Evolutionary conservation across 169 alveolate genomes (phyloP).

Genomic region (Plasmodium ovale): DNA sequence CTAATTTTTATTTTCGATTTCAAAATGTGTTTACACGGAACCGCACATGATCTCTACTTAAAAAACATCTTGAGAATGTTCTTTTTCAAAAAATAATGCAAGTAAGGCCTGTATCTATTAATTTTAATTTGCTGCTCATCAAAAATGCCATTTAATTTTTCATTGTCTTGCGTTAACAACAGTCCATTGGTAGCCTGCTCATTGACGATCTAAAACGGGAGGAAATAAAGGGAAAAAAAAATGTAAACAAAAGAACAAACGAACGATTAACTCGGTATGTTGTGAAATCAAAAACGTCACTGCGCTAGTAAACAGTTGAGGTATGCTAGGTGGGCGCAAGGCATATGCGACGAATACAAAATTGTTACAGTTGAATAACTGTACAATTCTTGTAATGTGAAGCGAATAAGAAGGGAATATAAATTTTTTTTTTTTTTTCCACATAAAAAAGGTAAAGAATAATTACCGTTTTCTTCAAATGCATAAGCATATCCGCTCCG

Average conservation of each 20-base stretch:
- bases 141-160: conserved; percentile 71
- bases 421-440: neutral
- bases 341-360: no score
- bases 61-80: conserved; percentile 42
- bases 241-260: conserved; percentile 2
- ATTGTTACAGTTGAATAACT: no score
- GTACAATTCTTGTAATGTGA: no score
- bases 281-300: no score
- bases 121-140: conserved; percentile 74
- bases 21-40: neutral
- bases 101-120: conserved; percentile 75
- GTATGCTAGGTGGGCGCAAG: no score
- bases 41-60: conserved; percentile 1
- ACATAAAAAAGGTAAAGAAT: neutral
- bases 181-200: conserved; percentile 76
- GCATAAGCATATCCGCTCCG: conserved; percentile 74
- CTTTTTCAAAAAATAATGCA: conserved; percentile 66
- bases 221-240: neutral
- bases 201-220: conserved; percentile 71
- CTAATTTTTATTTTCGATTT: neutral
- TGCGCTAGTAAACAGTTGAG: no score
- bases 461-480: conserved; percentile 71
- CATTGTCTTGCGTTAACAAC: conserved; percentile 71
- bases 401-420: neutral
- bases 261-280: no score